These are phyloP conservation scores for Osmanthus fragrans DNA, from an alignment of 257 asterid species.

Conservation along the genomic window DNA sequence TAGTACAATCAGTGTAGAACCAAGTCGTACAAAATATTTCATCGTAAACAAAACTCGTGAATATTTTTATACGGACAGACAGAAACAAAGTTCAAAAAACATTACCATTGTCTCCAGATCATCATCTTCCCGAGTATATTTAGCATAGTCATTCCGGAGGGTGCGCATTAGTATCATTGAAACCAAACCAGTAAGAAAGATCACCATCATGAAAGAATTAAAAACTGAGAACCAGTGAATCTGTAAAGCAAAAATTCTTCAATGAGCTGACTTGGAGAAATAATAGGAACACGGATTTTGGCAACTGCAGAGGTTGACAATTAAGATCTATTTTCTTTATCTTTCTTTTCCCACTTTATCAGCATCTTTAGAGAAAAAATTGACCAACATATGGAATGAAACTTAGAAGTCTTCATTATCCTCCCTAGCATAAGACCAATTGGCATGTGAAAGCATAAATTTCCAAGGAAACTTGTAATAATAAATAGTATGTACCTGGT, in stretches of 20 bases:
- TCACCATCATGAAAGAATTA: slow-evolving; percentile 84
- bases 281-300: background rate
- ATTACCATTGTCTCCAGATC: slow-evolving; percentile 72
- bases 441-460: background rate
- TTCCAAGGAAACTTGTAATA: slow-evolving; percentile 1
- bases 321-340: background rate
- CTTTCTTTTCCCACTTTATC: background rate
- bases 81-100: slow-evolving; percentile 14
- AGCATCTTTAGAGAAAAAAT: background rate
- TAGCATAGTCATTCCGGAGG: slow-evolving; percentile 74
- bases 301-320: background rate
- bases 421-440: slow-evolving; percentile 9
- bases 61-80: background rate
- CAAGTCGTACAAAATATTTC: slow-evolving; percentile 9
- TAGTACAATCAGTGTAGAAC: background rate
- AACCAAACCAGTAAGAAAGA: slow-evolving; percentile 79
- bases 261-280: slow-evolving; percentile 18
- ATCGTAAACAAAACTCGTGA: background rate
- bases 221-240: slow-evolving; percentile 84
- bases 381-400: background rate
- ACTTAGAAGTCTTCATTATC: background rate
- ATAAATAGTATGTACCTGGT: slow-evolving; percentile 49
- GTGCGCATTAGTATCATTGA: slow-evolving; percentile 87
- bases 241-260: slow-evolving; percentile 44
- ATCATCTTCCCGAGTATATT: slow-evolving; percentile 74